These are phyloP conservation scores for Epipyxis sp. DNA, from an alignment of 108 stramenopile species.

Conservation along the genomic window DNA sequence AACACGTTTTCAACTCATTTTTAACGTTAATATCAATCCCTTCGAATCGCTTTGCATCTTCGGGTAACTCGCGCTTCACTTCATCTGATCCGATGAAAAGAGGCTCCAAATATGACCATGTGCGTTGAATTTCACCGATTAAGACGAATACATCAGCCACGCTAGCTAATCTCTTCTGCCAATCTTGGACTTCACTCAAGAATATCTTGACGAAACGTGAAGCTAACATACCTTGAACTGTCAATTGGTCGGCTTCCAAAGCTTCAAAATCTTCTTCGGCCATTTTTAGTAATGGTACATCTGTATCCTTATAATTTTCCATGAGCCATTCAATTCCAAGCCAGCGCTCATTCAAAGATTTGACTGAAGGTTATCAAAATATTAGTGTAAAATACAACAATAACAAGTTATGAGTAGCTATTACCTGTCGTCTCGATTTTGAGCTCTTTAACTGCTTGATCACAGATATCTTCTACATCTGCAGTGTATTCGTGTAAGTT, in stretches of 20 bases:
- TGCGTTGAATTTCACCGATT: slow-evolving; percentile 68
- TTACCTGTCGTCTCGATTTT: slow-evolving; percentile 70
- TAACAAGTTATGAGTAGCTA: too few relatives aligned
- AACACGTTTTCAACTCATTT: slow-evolving; percentile 54
- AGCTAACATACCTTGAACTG: slow-evolving; percentile 70
- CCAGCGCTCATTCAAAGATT: slow-evolving; percentile 64
- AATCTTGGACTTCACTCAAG: slow-evolving; percentile 34
- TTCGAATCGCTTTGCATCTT: slow-evolving; percentile 69
- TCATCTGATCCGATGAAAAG: slow-evolving; percentile 75
- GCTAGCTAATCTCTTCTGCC: slow-evolving; percentile 61
- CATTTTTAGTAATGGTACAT: slow-evolving; percentile 64
- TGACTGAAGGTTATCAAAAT: too few relatives aligned
- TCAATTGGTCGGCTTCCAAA: slow-evolving; percentile 69
- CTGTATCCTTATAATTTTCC: slow-evolving; percentile 61
- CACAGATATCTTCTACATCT: slow-evolving; percentile 74
- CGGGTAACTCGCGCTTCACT: slow-evolving; percentile 72
- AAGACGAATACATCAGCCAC: slow-evolving; percentile 63
- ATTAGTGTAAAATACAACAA: too few relatives aligned
- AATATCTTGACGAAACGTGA: slow-evolving; percentile 49
- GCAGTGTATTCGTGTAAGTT: slow-evolving; percentile 65
- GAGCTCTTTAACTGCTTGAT: slow-evolving; percentile 70
- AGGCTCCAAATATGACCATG: slow-evolving; percentile 76
- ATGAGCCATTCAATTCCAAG: slow-evolving; percentile 56
- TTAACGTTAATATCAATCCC: slow-evolving; percentile 66
- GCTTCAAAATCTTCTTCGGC: slow-evolving; percentile 72